Evolutionary conservation across 2,329 filamentous ascomycete species (phyloP).

Genomic region (Uncinocarpus reesii): DNA sequence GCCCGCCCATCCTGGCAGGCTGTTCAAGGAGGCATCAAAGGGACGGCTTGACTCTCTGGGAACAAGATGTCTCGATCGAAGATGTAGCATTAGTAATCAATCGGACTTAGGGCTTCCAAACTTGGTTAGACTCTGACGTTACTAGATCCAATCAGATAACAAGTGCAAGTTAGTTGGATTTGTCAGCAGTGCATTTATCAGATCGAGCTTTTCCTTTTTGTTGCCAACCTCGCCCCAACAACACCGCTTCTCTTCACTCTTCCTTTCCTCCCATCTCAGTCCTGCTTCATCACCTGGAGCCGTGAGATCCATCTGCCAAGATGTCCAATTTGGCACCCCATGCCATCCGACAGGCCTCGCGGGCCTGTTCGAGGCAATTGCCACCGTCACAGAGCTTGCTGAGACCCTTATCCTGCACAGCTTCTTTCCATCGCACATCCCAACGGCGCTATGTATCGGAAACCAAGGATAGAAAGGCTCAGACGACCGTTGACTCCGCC

Average conservation of each 20-base stretch:
- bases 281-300: conserved; percentile 2
- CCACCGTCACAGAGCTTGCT: conserved; percentile 34
- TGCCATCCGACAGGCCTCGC: conserved; percentile 64
- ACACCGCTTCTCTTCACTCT: background rate
- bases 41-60: conserved; percentile 1
- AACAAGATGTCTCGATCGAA: background rate
- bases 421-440: conserved; percentile 28
- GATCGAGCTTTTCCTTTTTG: background rate
- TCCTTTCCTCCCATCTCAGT: conserved; percentile 1
- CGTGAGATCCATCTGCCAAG: conserved; percentile 7
- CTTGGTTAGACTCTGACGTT: background rate
- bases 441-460: conserved; percentile 71
- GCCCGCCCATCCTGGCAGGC: conserved; percentile 10
- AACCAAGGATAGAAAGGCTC: conserved; percentile 57
- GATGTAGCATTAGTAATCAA: background rate
- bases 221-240: background rate
- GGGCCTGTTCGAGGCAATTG: conserved; percentile 45
- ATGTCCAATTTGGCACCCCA: conserved; percentile 60
- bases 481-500: conserved; percentile 70
- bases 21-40: conserved; percentile 2
- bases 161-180: background rate
- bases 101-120: background rate
- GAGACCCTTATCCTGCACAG: conserved; percentile 21
- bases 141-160: conserved; percentile 1
- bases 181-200: conserved; percentile 14